Evolutionary conservation across 1,284 basidiomycete genomes (phyloP).

Genomic region (Ceratobasidium sp.): DNA sequence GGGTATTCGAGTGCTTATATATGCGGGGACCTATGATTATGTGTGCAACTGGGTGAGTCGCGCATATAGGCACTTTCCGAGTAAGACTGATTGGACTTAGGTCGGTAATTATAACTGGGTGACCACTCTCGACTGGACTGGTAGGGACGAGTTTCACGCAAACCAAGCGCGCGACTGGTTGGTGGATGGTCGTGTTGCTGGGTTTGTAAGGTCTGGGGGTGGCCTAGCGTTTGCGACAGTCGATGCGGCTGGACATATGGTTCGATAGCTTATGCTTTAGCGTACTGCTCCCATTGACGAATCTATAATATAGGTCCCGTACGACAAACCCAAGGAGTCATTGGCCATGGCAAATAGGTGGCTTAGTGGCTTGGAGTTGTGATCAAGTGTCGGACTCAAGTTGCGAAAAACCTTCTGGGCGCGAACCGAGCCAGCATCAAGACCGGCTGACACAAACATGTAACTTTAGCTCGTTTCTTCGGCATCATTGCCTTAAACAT

Average conservation of each 20-base stretch:
- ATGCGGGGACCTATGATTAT: conserved; percentile 67
- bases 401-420: too few species aligned
- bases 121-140: conserved; percentile 59
- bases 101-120: conserved; percentile 60
- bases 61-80: not conserved
- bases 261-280: conserved; percentile 50
- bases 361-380: conserved; percentile 50
- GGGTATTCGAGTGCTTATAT: conserved; percentile 77
- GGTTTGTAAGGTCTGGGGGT: conserved; percentile 68
- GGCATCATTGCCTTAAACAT: not conserved
- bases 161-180: conserved; percentile 61
- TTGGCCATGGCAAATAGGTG: conserved; percentile 58
- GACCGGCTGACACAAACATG: too few species aligned
- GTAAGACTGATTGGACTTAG: not conserved
- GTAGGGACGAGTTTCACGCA: conserved; percentile 56
- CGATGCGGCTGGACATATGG: conserved; percentile 75
- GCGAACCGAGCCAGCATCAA: too few species aligned
- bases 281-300: too few species aligned
- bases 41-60: conserved; percentile 39
- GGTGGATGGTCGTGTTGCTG: conserved; percentile 61
- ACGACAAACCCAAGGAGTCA: conserved; percentile 49
- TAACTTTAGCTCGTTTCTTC: not conserved
- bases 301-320: conserved; percentile 53
- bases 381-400: not conserved
- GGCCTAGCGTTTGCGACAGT: conserved; percentile 75